Evolutionary conservation across 768 basidiomycete species (phyloP), one percentile per base, ranked within the genome.

Genomic region (Boletus rex-veris): DNA sequence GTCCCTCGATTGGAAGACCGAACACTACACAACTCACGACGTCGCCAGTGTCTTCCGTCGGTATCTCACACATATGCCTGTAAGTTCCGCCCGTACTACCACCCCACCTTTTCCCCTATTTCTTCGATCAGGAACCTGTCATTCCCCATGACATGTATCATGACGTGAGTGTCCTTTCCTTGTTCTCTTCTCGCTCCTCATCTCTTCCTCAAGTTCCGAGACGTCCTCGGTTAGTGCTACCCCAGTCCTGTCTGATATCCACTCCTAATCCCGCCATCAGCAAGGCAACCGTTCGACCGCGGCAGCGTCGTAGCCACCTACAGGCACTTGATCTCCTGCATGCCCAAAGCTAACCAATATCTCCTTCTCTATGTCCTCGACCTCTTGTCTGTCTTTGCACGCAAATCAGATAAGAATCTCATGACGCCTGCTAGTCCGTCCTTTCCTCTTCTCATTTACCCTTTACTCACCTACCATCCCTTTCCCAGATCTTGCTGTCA

Each of bases 361-460:
- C 86, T 98, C n/a, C 80, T 98, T 21, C 84, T 98, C 51, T 98
- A 98, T 69, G 94, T 98, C 45, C 82, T 99, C 54, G 96, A 99
- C 70, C 80, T 99, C 28, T 78, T 99, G 48, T 92, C 91, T 47
- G 96, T 99, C 8, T 98, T 98, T 72, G 87, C 93, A 4, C 82
- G 88, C 53, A 95, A 92, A 69, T 82, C 86, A 42, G 89, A 92
- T 58, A 88, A 87, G 74, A 99, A 99, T 70, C 75, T 95, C 45
- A 99, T 99, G 96, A 95, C 90, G 1, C 89, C 96, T 19, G 79
- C 87, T 53, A 98, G 94, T 97, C 60, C 62, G 90, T 81, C 33
- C 26, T 37, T 44, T 14, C 26, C 37, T 42, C 56, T 19, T 30
- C 31, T 39, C 16, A 11, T 50, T 48, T 42, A 45, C 28, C 19